phyloP scores from a whole-genome alignment of 2,329 filamentous ascomycete genomes.

The Aspergillus tubingensis region DNA sequence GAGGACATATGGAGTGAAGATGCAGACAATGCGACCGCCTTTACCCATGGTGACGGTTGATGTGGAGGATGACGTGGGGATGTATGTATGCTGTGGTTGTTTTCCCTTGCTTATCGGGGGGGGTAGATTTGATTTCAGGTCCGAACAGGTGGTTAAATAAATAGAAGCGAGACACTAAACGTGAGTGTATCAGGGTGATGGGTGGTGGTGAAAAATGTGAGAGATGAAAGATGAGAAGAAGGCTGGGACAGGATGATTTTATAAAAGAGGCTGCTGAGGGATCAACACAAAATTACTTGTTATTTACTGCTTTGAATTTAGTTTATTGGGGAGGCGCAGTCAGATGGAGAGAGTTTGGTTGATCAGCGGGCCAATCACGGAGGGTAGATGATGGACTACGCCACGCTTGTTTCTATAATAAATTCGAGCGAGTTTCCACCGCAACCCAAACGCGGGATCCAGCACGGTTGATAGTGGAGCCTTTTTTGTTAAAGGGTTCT shows the following conservation, averaged over 20 bases:
- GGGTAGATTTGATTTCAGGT: neutral
- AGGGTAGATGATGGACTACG: conserved; percentile 13
- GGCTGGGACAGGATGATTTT: conserved; percentile 9
- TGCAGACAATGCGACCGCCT: conserved; percentile 79
- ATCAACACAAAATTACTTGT: conserved; percentile 12
- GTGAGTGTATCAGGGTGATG: neutral
- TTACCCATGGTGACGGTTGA: conserved; percentile 59
- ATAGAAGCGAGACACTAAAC: neutral
- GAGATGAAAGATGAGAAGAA: conserved; percentile 4
- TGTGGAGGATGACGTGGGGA: neutral
- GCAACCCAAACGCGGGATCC: conserved; percentile 9
- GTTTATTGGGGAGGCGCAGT: conserved; percentile 13
- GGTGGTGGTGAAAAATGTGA: conserved; percentile 4
- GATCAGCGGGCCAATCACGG: conserved; percentile 22
- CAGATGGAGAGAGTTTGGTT: neutral
- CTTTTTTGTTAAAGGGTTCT: too few relatives aligned
- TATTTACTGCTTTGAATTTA: too few relatives aligned
- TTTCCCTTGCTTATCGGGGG: neutral
- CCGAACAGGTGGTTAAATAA: neutral
- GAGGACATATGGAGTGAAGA: conserved; percentile 80
- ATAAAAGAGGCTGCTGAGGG: conserved; percentile 8
- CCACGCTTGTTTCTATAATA: conserved; percentile 32
- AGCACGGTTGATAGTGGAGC: neutral
- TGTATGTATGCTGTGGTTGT: neutral
- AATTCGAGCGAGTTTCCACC: conserved; percentile 14